Evolutionary conservation across 2,329 filamentous ascomycete species (phyloP).

Genomic region (Beauveria sp.): DNA sequence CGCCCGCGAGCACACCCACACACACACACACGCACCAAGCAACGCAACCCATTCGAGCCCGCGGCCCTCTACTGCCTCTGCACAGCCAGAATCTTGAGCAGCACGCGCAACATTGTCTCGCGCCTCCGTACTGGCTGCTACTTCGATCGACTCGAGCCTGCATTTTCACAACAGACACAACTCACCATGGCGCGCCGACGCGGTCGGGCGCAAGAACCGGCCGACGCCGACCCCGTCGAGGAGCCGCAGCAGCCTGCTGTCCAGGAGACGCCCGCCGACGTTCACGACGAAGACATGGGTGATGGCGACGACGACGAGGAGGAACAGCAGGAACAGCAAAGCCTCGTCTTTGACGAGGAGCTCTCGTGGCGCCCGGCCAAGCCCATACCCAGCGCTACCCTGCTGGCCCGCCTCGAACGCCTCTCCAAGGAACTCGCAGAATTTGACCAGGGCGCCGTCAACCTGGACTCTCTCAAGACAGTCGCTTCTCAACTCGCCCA

Average conservation of each 20-base stretch:
- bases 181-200: conserved; percentile 30
- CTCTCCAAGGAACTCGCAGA: conserved; percentile 76
- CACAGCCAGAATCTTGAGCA: not conserved
- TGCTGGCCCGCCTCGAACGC: conserved; percentile 71
- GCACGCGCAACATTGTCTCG: not conserved
- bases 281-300: conserved; percentile 13
- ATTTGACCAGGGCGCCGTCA: conserved; percentile 79
- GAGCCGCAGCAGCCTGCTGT: conserved; percentile 11
- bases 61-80: not conserved
- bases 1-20: not conserved
- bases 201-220: conserved; percentile 20
- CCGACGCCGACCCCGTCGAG: conserved; percentile 5
- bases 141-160: not conserved
- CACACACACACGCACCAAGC: not conserved
- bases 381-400: conserved; percentile 74
- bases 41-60: too few relatives aligned
- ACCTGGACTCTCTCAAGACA: conserved; percentile 73
- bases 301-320: conserved; percentile 20
- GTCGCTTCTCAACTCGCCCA: conserved; percentile 81
- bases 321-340: conserved; percentile 22
- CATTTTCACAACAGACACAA: conserved; percentile 10
- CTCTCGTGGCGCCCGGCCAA: conserved; percentile 89
- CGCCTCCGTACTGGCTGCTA: not conserved
- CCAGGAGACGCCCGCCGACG: conserved; percentile 14
- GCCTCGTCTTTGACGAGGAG: conserved; percentile 73